A percentile compares a stretch with the other conserved stretches of the same genome.
Conservation (phyloP, 73 alveolate genomes). For the Vitrella brassicaformis region DNA sequence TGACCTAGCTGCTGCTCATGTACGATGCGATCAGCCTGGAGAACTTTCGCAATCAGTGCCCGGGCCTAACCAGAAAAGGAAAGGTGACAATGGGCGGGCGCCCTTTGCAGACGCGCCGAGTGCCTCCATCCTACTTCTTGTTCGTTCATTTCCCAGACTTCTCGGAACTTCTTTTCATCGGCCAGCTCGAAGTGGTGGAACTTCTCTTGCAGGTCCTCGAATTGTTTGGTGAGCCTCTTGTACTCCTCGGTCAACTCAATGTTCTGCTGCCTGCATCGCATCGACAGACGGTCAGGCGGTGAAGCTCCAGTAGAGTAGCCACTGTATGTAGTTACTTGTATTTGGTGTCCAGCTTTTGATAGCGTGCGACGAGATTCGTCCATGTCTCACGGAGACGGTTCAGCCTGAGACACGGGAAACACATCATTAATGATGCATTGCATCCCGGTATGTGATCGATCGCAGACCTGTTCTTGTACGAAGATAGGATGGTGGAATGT, state of each 20-base stretch:
- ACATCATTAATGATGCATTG: background rate
- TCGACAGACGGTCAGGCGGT: background rate
- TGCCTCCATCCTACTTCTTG: background rate
- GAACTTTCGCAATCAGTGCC: constrained; percentile 42
- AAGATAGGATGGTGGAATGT: constrained; percentile 43
- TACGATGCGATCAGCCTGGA: constrained; percentile 63
- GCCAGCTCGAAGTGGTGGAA: constrained; percentile 58
- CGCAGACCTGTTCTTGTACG: constrained; percentile 20
- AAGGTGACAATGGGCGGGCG: background rate
- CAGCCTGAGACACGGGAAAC: constrained; percentile 12
- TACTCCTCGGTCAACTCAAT: constrained; percentile 62
- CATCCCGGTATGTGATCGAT: background rate
- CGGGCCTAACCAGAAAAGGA: constrained; percentile 10
- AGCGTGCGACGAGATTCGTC: background rate
- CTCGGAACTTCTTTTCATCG: constrained; percentile 62
- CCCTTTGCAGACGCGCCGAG: background rate
- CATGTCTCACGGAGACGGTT: constrained; percentile 34
- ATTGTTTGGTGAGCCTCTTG: constrained; percentile 62
- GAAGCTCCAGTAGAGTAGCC: background rate
- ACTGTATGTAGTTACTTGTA: background rate
- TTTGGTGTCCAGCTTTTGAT: background rate
- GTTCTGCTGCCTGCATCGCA: constrained; percentile 18
- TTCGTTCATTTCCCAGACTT: constrained; percentile 59
- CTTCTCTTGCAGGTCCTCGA: constrained; percentile 64
- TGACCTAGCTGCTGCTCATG: constrained; percentile 50